Evolutionary conservation across 257 asterid species (phyloP).

Genomic region (Solanum rostratum): DNA sequence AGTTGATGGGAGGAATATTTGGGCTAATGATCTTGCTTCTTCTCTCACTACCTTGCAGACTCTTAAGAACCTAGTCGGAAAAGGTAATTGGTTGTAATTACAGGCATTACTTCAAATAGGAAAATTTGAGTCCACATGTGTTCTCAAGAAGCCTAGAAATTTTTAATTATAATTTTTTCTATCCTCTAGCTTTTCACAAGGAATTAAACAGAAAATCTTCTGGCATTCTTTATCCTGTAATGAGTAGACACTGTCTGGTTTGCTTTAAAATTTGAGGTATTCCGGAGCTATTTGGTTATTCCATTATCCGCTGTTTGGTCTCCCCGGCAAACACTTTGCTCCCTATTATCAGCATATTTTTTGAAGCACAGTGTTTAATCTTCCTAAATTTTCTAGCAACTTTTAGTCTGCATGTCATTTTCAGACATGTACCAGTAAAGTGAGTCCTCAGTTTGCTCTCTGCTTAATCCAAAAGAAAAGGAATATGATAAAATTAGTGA

Average conservation of each 20-base stretch:
- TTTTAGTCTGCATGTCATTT: not conserved
- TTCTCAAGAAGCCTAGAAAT: not conserved
- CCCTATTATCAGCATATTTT: not conserved
- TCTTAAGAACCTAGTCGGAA: constrained; percentile 80
- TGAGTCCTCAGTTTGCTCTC: not conserved
- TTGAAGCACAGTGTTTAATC: not conserved
- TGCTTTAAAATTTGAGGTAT: not conserved
- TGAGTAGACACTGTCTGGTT: not conserved
- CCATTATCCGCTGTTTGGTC: not conserved
- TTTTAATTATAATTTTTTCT: not conserved
- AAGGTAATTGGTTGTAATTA: constrained; percentile 31
- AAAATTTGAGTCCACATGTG: not conserved
- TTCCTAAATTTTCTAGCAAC: not conserved
- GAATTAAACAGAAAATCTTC: not conserved
- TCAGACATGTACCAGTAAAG: not conserved
- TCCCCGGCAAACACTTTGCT: not conserved
- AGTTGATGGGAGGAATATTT: constrained; percentile 98
- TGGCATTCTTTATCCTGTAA: not conserved
- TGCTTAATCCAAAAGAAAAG: not conserved
- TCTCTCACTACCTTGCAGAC: constrained; percentile 53
- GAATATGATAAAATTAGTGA: not conserved
- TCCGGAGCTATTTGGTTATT: not conserved
- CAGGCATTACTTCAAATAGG: not conserved
- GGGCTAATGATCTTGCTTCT: constrained; percentile 87
- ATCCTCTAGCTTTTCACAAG: not conserved